phyloP scores from a whole-genome alignment of 2,329 filamentous ascomycete genomes.

The Magnaporthiopsis incrustans region DNA sequence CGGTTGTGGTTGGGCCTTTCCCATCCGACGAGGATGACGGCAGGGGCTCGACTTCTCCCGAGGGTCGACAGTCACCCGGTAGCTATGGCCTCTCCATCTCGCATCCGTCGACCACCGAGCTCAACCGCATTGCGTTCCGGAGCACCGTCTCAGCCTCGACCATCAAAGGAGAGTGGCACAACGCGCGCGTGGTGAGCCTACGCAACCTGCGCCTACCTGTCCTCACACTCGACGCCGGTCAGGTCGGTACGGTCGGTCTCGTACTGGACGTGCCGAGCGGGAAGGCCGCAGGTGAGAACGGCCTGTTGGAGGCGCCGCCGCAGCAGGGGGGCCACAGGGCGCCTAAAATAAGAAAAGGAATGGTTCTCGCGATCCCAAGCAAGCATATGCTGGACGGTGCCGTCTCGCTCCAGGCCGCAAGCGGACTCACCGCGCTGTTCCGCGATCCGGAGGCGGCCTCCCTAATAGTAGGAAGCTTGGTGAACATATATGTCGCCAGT shows the following conservation, averaged over 20 bases:
- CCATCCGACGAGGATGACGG: conserved; percentile 44
- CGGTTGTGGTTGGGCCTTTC: conserved; percentile 73
- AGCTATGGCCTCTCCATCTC: conserved; percentile 43
- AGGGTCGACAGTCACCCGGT: conserved; percentile 38
- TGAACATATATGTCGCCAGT: conserved; percentile 82
- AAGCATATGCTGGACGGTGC: conserved; percentile 48
- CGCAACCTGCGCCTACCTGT: conserved; percentile 83
- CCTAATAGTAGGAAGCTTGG: conserved; percentile 58
- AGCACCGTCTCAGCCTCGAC: conserved; percentile 43
- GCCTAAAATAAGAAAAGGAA: conserved; percentile 62
- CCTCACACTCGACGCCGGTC: conserved; percentile 63
- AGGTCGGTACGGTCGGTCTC: conserved; percentile 85
- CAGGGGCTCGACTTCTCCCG: conserved; percentile 27
- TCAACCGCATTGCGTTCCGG: conserved; percentile 43
- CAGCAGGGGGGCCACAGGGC: background rate
- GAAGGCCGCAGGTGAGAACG: background rate
- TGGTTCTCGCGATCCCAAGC: conserved; percentile 65
- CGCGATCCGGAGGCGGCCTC: conserved; percentile 51
- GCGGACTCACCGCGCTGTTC: conserved; percentile 56
- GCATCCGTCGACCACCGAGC: conserved; percentile 45
- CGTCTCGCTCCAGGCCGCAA: conserved; percentile 54
- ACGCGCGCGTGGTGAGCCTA: conserved; percentile 74
- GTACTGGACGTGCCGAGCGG: conserved; percentile 38
- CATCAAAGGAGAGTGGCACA: conserved; percentile 65
- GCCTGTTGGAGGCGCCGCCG: conserved; percentile 14